Conservation (phyloP, 78 protist species). For the Cavenderia fasciculata region DNA sequence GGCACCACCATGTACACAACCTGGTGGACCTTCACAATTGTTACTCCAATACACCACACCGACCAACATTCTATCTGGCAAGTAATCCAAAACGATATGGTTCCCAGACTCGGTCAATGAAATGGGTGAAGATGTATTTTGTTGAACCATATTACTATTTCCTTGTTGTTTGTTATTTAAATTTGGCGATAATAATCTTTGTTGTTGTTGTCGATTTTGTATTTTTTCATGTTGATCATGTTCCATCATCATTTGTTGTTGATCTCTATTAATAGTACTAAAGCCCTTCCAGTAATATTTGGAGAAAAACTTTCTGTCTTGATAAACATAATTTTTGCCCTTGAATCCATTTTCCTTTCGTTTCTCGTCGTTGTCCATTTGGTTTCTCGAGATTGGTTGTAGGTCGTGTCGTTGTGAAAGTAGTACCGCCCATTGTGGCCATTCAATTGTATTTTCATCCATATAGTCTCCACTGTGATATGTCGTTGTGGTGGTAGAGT, state of each 20-base stretch:
- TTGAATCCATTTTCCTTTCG: slow-evolving; percentile 26
- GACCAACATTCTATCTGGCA: slow-evolving; percentile 1
- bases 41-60: slow-evolving; percentile 50
- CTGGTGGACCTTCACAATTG: slow-evolving; percentile 66
- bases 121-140: neutral
- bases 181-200: neutral
- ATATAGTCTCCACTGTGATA: no score
- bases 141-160: neutral
- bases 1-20: slow-evolving; percentile 77
- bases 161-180: neutral
- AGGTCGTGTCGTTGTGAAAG: neutral
- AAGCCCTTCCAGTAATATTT: slow-evolving; percentile 55
- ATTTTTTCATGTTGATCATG: no score
- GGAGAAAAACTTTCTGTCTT: slow-evolving; percentile 40
- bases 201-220: neutral
- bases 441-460: slow-evolving; percentile 22
- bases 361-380: neutral
- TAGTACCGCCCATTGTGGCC: slow-evolving; percentile 41
- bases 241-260: no score
- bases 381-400: slow-evolving; percentile 37
- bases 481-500: neutral
- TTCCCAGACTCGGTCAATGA: neutral
- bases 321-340: slow-evolving; percentile 65
- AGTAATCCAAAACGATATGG: no score
- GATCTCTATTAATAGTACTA: slow-evolving; percentile 1